phyloP scores from a whole-genome alignment of 306 rosid genomes.

The Betula pendula region DNA sequence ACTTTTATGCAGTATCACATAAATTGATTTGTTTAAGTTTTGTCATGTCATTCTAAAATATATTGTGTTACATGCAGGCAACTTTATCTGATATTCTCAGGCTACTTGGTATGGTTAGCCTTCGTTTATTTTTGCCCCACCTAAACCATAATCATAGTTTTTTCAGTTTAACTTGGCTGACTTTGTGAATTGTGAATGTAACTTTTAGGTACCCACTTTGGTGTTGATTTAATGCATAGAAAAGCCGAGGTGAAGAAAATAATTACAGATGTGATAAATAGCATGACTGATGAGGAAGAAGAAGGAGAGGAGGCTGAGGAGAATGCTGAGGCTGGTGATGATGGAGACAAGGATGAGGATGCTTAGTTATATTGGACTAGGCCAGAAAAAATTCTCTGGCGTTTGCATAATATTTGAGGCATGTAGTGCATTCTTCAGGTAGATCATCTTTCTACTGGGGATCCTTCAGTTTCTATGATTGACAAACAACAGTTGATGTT shows the following conservation, averaged over 20 bases:
- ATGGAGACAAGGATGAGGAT: constrained; percentile 33
- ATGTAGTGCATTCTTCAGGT: constrained; percentile 28
- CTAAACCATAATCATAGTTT: neutral
- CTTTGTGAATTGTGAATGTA: constrained; percentile 23
- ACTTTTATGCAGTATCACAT: neutral
- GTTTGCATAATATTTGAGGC: constrained; percentile 39
- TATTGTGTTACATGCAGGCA: constrained; percentile 60
- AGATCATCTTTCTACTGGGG: constrained; percentile 38
- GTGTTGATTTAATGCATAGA: constrained; percentile 94
- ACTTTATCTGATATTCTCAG: constrained; percentile 93
- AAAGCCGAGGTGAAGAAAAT: constrained; percentile 93
- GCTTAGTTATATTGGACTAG: constrained; percentile 30
- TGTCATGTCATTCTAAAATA: constrained; percentile 7
- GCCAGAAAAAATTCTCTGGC: constrained; percentile 30
- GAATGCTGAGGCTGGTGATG: constrained; percentile 49
- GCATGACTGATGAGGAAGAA: constrained; percentile 94
- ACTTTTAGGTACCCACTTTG: constrained; percentile 79
- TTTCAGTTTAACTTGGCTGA: constrained; percentile 22
- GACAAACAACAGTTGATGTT: constrained; percentile 41
- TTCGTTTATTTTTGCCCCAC: neutral
- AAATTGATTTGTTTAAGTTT: constrained; percentile 11
- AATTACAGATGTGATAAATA: constrained; percentile 93
- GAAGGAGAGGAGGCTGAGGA: constrained; percentile 69
- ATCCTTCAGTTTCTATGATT: constrained; percentile 36
- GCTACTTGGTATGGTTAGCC: constrained; percentile 74